These are phyloP conservation scores for Bretschneidera sinensis DNA, from an alignment of 345 rosid genomes.

Conservation along the genomic window DNA sequence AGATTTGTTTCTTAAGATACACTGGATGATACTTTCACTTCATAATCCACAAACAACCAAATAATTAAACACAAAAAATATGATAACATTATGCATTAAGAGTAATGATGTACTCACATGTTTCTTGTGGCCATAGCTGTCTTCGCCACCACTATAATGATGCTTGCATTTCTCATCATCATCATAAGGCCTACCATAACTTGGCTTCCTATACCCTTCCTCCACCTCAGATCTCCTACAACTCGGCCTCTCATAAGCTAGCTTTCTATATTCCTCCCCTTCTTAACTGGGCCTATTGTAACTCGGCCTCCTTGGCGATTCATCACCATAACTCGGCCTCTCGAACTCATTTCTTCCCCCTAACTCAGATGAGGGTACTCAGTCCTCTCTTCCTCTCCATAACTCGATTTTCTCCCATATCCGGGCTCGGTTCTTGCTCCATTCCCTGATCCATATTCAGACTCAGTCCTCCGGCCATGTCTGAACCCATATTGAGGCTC, in stretches of 20 bases:
- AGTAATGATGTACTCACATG: slow-evolving; percentile 43
- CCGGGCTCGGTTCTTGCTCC: slow-evolving; percentile 21
- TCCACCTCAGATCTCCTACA: slow-evolving; percentile 37
- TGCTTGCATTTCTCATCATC: slow-evolving; percentile 39
- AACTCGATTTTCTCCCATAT: slow-evolving; percentile 18
- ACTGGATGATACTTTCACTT: too few species aligned
- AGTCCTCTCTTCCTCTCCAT: slow-evolving; percentile 25
- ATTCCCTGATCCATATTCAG: slow-evolving; percentile 18
- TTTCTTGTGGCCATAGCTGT: slow-evolving; percentile 77
- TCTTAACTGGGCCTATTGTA: slow-evolving; percentile 25
- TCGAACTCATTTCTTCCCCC: slow-evolving; percentile 3
- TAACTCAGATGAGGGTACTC: slow-evolving; percentile 3
- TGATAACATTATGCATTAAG: background rate
- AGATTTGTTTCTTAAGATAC: too few species aligned
- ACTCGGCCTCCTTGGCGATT: slow-evolving; percentile 16
- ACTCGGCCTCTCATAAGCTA: slow-evolving; percentile 25
- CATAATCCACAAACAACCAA: background rate
- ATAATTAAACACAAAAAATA: background rate
- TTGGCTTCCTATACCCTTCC: slow-evolving; percentile 34
- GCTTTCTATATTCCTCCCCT: slow-evolving; percentile 5
- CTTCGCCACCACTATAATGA: slow-evolving; percentile 52
- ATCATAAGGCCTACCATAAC: slow-evolving; percentile 46
- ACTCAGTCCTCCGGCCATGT: slow-evolving; percentile 23
- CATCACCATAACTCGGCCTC: slow-evolving; percentile 22
- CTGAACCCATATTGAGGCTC: slow-evolving; percentile 40